Base-by-base conservation (phyloP, 306 rosid genomes). In the Rubus parviflorus region DNA sequence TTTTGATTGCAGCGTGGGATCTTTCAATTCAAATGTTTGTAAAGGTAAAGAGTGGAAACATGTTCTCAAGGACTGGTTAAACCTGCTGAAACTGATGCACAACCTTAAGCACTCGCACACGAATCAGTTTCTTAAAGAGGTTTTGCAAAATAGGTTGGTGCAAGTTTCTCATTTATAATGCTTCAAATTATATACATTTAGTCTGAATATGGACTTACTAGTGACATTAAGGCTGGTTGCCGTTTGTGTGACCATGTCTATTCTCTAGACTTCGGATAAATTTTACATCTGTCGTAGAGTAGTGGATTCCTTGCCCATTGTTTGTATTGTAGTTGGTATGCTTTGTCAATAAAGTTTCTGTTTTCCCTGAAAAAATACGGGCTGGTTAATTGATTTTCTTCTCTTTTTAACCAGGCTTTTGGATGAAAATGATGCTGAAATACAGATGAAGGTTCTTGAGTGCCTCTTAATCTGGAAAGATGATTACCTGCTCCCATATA, bases 1-100 rank as follows among this genome's bases (percentile, higher is more conserved):
- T 71, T 83, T 80, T 77, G 66, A 72, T 76, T 87, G 79, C 89
- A 92, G 97, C 58, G 92, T 89, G 51, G 97, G 90, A 74, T 85
- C 88, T 76, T 94, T 92, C 85, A 87, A 92, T 76, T 79, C 87
- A 72, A 65, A 63, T 80, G 83, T 86, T 54, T 95, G 95, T 84
- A 87, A 85, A 90, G 97, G 91, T 76, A 95, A 88, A 86, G 98
- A 89, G 86, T 95, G 98, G 97, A 90, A 90, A 83, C 69, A 70
- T 70, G 69, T 88, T 77, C 88, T 95, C 72, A 92, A 95, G 79
- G 98, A 95, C 81, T 95, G 98, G 98, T 85, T 95, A 64, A 95
- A 88, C 86, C 85, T 95, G 86, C 88, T 95, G 89, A 92, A 81
- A 80, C 76, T 82, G 79, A 90, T 88, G 94, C 87, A 85, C 76